Conservation (phyloP, 495 filamentous ascomycete genomes). For the Massariosphaeria phaeospora region DNA sequence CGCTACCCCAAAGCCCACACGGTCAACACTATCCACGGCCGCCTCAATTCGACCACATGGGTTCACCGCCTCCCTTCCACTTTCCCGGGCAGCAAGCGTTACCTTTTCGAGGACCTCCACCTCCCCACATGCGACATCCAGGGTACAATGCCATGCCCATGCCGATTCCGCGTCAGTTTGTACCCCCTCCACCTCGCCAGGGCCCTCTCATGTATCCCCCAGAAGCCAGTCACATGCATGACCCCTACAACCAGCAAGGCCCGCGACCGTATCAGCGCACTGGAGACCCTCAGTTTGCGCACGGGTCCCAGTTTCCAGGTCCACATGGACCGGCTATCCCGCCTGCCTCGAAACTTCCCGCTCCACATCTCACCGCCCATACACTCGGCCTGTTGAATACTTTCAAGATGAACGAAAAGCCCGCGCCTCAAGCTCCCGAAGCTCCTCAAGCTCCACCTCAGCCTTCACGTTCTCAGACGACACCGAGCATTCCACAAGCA, state of each 20-base stretch:
- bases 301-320: conserved; percentile 26
- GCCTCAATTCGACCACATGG: conserved; percentile 37
- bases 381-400: conserved; percentile 36
- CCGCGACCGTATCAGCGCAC: conserved; percentile 51
- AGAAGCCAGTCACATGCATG: conserved; percentile 31
- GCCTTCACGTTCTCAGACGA: not conserved
- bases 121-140: conserved; percentile 29
- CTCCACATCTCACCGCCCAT: conserved; percentile 54
- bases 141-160: conserved; percentile 29
- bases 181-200: conserved; percentile 18
- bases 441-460: conserved; percentile 17
- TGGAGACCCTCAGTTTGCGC: conserved; percentile 45
- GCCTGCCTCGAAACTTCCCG: conserved; percentile 53
- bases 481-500: conserved; percentile 11
- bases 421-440: conserved; percentile 31
- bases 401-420: conserved; percentile 34
- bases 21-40: conserved; percentile 43
- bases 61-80: conserved; percentile 47
- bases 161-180: conserved; percentile 25
- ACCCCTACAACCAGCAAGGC: conserved; percentile 23
- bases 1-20: conserved; percentile 41
- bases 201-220: conserved; percentile 21
- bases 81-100: conserved; percentile 31
- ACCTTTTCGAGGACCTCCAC: conserved; percentile 11
- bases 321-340: conserved; percentile 47